Evolutionary conservation across 2,329 filamentous ascomycete genomes (phyloP).

Genomic region (Exophiala aquamarina): DNA sequence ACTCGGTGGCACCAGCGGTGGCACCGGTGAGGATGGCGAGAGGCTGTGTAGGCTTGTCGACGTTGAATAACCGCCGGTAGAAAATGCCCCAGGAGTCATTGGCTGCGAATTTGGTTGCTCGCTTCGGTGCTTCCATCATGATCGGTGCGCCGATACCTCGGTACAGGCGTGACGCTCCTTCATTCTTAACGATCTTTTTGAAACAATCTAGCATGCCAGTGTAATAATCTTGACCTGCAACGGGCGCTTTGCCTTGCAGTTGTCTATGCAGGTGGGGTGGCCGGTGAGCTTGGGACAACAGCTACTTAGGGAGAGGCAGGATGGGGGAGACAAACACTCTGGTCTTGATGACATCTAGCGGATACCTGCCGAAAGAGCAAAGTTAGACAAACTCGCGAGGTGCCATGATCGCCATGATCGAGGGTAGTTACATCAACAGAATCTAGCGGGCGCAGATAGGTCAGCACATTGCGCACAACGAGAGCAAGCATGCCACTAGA

Average conservation of each 20-base stretch:
- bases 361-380: conserved; percentile 68
- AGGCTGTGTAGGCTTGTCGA: conserved; percentile 83
- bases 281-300: conserved; percentile 2
- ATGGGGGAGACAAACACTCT: conserved; percentile 68
- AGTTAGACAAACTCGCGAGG: no score
- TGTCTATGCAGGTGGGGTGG: conserved; percentile 59
- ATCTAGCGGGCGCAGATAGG: no score
- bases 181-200: conserved; percentile 91
- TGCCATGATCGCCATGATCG: no score
- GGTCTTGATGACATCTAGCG: conserved; percentile 97
- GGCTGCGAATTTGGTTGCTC: conserved; percentile 97
- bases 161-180: conserved; percentile 90
- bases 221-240: conserved; percentile 75
- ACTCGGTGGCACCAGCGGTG: conserved; percentile 89
- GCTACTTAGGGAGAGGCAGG: conserved; percentile 5
- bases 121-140: conserved; percentile 95
- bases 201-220: conserved; percentile 99
- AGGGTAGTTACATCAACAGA: conserved; percentile 70
- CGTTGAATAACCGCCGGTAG: conserved; percentile 84
- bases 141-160: conserved; percentile 94
- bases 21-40: conserved; percentile 92
- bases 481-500: no score
- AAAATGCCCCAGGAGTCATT: conserved; percentile 98
- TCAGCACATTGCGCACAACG: no score
- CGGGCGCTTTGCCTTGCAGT: conserved; percentile 72